These are phyloP conservation scores for Corrigiola litoralis DNA, from an alignment of 179 eudicot genomes.

Conservation along the genomic window DNA sequence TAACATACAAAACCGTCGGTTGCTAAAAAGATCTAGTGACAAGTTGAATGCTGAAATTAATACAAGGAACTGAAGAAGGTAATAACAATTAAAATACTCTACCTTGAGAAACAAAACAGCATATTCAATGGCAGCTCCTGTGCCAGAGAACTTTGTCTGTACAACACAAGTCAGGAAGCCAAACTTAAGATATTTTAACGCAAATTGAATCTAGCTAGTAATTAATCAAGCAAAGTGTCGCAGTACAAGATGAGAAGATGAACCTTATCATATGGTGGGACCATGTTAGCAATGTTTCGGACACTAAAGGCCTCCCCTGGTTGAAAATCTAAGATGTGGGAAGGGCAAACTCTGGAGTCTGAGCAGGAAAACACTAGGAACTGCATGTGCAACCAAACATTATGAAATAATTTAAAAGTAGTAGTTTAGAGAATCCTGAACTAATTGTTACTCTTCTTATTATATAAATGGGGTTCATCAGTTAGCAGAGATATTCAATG, in stretches of 20 bases:
- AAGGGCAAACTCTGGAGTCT: conserved; percentile 95
- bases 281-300: conserved; percentile 92
- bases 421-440: too few relatives aligned
- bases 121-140: conserved; percentile 92
- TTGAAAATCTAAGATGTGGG: conserved; percentile 75
- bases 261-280: conserved; percentile 82
- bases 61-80: neutral
- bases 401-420: neutral
- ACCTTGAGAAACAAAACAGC: conserved; percentile 86
- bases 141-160: conserved; percentile 73
- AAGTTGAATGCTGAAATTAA: neutral
- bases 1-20: neutral
- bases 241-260: too few relatives aligned
- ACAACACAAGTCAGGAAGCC: neutral
- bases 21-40: neutral
- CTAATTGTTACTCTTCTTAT: too few relatives aligned
- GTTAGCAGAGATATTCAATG: too few relatives aligned
- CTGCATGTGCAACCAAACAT: conserved; percentile 26
- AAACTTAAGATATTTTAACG: neutral
- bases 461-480: too few relatives aligned
- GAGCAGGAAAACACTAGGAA: conserved; percentile 82
- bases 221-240: neutral
- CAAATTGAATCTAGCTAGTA: neutral
- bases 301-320: conserved; percentile 94
- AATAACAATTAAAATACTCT: neutral